Base-by-base conservation (phyloP, 192 early-diverging fungal genomes). In the Coemansia sp. region DNA sequence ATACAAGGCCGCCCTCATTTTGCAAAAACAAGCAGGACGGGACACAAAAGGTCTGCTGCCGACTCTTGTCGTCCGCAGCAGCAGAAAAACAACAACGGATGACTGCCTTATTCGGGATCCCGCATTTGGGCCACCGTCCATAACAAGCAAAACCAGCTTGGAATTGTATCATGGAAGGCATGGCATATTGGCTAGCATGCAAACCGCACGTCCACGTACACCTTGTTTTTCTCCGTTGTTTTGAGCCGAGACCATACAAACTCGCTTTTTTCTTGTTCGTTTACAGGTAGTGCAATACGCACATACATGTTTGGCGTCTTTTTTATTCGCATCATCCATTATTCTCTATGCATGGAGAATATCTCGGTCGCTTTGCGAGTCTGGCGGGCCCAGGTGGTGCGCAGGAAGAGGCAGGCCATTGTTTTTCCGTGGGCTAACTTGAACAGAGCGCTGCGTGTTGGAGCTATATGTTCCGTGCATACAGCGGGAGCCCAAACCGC, bases 81-180 rank as follows among this genome's bases (percentile, higher is more conserved):
- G 55, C 32, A 28, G 18, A 11, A 28, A 14, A 32, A 20, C 55
- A 57, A 9, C 32, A 33, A 18, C 11, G 55, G 35, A 57, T 57
- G 54, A 56, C 20, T 32, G 33, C 12, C 28, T 57, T 28, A 57
- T 34, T 57, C 33, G 22, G 55, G 45, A 48, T 48, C 45, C 12
- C 45, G 45, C 45, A 12, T 15, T 48, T 48, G 45, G 45, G 45
- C 45, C 17, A 15, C 14, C 3, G 9, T 12, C 45, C 11, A 9
- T 0, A 56, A 56, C 34, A 57, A 57, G 8, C 28, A 57, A 57
- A 57, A 57, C 7, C 55, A 57, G 15, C 55, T 34, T 34, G 32
- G 55, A 57, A 57, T 35, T 57, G 55, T 57, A 57, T 28, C 34
- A 28, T 34, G 34, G 55, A 57, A 57, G 55, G 55, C 55, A 57